These are phyloP conservation scores for Diaporthe citriasiana DNA, from an alignment of 2,329 filamentous ascomycete genomes.

Conservation along the genomic window DNA sequence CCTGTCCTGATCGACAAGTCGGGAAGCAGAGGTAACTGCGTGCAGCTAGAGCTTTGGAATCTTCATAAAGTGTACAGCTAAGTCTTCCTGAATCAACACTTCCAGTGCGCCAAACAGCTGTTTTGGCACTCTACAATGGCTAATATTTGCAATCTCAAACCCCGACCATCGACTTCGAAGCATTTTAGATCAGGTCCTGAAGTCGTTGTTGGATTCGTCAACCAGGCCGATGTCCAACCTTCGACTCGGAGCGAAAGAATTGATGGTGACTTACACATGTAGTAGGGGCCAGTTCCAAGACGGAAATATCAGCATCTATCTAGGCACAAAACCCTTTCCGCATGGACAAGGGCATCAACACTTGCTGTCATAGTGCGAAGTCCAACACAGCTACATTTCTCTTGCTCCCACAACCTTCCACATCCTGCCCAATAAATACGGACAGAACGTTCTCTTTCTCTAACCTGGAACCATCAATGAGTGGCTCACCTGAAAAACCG, in stretches of 20 bases:
- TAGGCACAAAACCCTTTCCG: neutral
- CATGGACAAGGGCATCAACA: too few species aligned
- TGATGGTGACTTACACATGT: too few species aligned
- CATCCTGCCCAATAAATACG: conserved; percentile 50
- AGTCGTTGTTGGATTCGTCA: too few species aligned
- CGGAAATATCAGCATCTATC: neutral
- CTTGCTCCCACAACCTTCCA: conserved; percentile 28
- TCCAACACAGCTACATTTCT: conserved; percentile 55
- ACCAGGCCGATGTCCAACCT: too few species aligned
- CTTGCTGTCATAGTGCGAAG: conserved; percentile 48
- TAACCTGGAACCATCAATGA: conserved; percentile 56
- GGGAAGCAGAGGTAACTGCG: neutral
- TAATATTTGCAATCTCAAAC: too few species aligned
- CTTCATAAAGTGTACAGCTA: neutral
- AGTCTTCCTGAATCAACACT: neutral
- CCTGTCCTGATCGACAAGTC: neutral
- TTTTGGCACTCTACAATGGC: too few species aligned
- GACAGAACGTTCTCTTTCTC: conserved; percentile 54
- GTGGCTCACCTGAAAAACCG: conserved; percentile 55
- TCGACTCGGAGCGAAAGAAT: neutral
- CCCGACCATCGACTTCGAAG: too few species aligned
- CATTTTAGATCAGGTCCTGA: too few species aligned
- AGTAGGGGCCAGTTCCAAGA: neutral
- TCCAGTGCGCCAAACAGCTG: neutral
- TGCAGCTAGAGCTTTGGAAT: neutral